Evolutionary conservation across 352 stramenopile genomes (phyloP).

Genomic region (Globisporangium barbulae): DNA sequence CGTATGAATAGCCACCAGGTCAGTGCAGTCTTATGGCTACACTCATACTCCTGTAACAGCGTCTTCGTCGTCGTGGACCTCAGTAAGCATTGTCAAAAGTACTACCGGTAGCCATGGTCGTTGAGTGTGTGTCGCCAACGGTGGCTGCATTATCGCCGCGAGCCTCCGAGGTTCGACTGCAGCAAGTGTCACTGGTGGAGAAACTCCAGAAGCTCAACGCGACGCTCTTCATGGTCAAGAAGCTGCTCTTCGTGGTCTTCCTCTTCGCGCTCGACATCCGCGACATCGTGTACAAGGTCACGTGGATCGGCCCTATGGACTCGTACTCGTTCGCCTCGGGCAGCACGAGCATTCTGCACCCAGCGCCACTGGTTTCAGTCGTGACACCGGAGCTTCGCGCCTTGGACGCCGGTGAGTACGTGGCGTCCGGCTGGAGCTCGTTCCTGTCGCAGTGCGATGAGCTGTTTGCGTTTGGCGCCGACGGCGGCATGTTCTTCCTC

Average conservation of each 20-base stretch:
- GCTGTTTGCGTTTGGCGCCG: constrained; percentile 14
- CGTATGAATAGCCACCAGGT: not conserved
- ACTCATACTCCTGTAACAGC: not conserved
- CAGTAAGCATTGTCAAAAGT: not conserved
- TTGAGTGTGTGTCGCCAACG: not conserved
- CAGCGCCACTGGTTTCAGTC: constrained; percentile 4
- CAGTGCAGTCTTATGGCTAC: not conserved
- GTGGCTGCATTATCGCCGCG: not conserved
- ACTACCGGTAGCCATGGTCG: not conserved
- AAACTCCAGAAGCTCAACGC: not conserved
- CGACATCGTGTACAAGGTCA: constrained; percentile 25
- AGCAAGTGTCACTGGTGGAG: not conserved
- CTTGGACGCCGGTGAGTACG: constrained; percentile 6
- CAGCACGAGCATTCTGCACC: constrained; percentile 14
- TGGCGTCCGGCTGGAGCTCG: constrained; percentile 20
- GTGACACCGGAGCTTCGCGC: not conserved
- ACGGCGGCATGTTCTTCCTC: constrained; percentile 20
- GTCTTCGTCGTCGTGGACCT: not conserved
- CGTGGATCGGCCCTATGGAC: constrained; percentile 22
- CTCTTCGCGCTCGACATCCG: constrained; percentile 19
- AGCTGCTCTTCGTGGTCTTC: constrained; percentile 15
- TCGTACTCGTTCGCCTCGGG: constrained; percentile 17
- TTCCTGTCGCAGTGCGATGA: constrained; percentile 21
- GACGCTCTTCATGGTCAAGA: constrained; percentile 12
- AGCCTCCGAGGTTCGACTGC: not conserved